A percentile compares a stretch with the other conserved stretches of the same genome.
Conservation (phyloP, 2,329 filamentous ascomycete genomes). For the Amauroascus verrucosus region DNA sequence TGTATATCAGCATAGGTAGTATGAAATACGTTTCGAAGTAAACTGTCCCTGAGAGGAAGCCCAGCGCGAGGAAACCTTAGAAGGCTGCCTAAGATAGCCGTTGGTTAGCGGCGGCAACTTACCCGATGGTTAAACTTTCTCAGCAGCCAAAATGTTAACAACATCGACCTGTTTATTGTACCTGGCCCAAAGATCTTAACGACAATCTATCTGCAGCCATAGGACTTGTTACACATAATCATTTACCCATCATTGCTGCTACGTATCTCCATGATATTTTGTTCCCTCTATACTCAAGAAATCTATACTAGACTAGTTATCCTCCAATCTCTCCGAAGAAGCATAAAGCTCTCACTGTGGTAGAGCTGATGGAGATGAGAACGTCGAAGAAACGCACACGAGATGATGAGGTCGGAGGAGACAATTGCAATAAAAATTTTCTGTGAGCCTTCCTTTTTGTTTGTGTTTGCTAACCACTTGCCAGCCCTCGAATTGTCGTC, state of each 20-base stretch:
- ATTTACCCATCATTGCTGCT: background rate
- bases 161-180: background rate
- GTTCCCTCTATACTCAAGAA: background rate
- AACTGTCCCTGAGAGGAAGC: too few relatives aligned
- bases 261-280: background rate
- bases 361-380: slow-evolving; percentile 2
- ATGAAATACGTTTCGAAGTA: too few relatives aligned
- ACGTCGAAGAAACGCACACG: slow-evolving; percentile 7
- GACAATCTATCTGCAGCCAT: too few relatives aligned
- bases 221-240: too few relatives aligned
- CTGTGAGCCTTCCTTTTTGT: background rate
- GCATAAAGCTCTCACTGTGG: background rate
- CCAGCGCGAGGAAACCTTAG: background rate
- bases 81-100: background rate
- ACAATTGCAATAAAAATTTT: background rate
- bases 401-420: slow-evolving; percentile 2
- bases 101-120: slow-evolving; percentile 8
- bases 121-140: background rate
- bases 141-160: background rate
- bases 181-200: background rate
- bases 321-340: background rate
- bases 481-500: background rate
- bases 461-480: background rate
- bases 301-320: background rate
- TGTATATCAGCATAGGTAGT: too few relatives aligned